These are phyloP conservation scores for Linderniella brevidens DNA, from an alignment of 257 asterid species.

Conservation along the genomic window DNA sequence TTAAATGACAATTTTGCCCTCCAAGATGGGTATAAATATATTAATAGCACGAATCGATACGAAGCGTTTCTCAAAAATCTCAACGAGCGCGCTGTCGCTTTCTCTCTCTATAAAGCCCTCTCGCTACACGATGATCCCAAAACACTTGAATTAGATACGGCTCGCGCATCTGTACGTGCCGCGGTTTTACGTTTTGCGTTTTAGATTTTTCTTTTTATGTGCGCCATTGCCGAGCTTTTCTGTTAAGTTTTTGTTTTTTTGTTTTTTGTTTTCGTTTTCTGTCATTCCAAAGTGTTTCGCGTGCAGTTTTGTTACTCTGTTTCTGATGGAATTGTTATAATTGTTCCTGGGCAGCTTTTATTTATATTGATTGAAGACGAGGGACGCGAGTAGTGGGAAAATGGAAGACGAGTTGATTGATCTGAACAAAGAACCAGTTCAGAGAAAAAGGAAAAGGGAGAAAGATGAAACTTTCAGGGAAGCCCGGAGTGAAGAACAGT, in stretches of 20 bases:
- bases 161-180: conserved; percentile 22
- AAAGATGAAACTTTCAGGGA: conserved; percentile 12
- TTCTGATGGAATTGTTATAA: conserved; percentile 9
- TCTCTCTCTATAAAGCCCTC: too few relatives aligned
- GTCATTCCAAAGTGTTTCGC: conserved; percentile 7
- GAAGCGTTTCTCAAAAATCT: too few relatives aligned
- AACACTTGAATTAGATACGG: too few relatives aligned
- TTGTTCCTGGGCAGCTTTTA: conserved; percentile 13
- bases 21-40: too few relatives aligned
- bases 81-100: too few relatives aligned
- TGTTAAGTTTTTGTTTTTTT: not conserved
- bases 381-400: conserved; percentile 17
- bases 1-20: too few relatives aligned
- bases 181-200: conserved; percentile 11
- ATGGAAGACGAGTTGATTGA: conserved; percentile 30
- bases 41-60: too few relatives aligned
- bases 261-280: conserved; percentile 7
- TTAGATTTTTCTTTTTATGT: conserved; percentile 2
- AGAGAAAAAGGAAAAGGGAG: conserved; percentile 30
- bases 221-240: conserved; percentile 19
- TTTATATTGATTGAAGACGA: conserved; percentile 12
- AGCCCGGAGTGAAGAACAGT: conserved; percentile 12
- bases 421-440: conserved; percentile 33
- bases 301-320: not conserved
- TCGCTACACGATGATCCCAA: too few relatives aligned